Evolutionary conservation across 306 rosid genomes (phyloP), one percentile per base, ranked within the genome.

Genomic region (Hippophae gyantsensis): DNA sequence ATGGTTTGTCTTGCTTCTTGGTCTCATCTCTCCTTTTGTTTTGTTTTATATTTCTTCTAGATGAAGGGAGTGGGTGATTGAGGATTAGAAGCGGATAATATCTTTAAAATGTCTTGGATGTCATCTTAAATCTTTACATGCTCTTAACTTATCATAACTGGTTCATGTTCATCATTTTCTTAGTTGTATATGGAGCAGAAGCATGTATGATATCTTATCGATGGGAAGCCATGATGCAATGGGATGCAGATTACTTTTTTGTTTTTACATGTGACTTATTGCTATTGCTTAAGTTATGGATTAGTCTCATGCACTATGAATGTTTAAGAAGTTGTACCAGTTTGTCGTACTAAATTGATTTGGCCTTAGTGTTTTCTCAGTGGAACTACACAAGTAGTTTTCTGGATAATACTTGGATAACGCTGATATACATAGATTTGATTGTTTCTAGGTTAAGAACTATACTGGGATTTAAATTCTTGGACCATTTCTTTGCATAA

Each of bases 261-360:
- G 38, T 32, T 32, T 32, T 32, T 32, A 32, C 4, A 2, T 32
- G 38, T 32, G 38, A 32, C 38, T 32, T 2, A 8, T 63, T 52
- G 49, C 52, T 50, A 58, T 11, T 7, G 10, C n/a, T 8, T 8
- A 43, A 58, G 9, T 41, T 59, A 26, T 25, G 25, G 55, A 67
- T 55, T 54, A 11, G 48, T 63, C 69, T 58, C 50, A 41, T 68
- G 67, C 57, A 26, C 62, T 44, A 51, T 61, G 71, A 52, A 74
- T 55, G 75, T 67, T 44, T 58, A 59, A 52, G 42, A 45, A 63
- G 52, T 13, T 52, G 56, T 48, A 63, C 68, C 44, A 2, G 43
- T 42, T 48, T 13, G 49, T 70, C 53, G 66, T 65, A 47, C 56
- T 66, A 3, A 58, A 59, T 52, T 61, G 56, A 32, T 49, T 49